A percentile compares a stretch with the other conserved stretches of the same genome.
Conservation (phyloP, 2,329 filamentous ascomycete species). For the Fusarium citri region DNA sequence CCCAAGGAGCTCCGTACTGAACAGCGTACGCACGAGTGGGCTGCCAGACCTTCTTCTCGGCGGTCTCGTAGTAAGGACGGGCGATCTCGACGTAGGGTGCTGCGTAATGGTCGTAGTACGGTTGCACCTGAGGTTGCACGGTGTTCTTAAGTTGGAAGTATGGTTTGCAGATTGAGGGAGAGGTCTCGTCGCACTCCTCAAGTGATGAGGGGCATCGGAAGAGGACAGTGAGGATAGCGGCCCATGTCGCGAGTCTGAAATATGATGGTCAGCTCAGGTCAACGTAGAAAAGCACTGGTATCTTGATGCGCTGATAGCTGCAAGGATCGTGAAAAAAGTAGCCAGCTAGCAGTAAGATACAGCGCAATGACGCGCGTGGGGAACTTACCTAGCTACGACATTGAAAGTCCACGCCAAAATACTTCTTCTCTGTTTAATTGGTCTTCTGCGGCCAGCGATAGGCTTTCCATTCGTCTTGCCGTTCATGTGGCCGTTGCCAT, state of each 20-base stretch:
- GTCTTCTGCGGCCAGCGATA: constrained; percentile 36
- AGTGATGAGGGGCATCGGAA: constrained; percentile 83
- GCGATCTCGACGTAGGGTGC: constrained; percentile 83
- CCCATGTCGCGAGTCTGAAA: constrained; percentile 83
- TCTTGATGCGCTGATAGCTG: constrained; percentile 4
- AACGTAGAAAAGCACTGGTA: not conserved
- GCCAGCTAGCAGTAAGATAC: not conserved
- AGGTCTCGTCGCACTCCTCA: constrained; percentile 73
- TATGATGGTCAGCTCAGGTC: not conserved
- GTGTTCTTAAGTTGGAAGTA: constrained; percentile 76
- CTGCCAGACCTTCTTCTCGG: constrained; percentile 73
- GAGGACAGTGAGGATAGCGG: constrained; percentile 80
- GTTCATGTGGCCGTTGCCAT: constrained; percentile 56
- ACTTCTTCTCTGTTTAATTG: constrained; percentile 42
- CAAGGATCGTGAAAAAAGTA: constrained; percentile 17
- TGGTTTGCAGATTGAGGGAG: constrained; percentile 83
- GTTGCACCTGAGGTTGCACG: constrained; percentile 79
- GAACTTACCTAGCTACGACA: constrained; percentile 65
- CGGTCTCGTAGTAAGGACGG: constrained; percentile 77
- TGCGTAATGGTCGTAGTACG: constrained; percentile 87
- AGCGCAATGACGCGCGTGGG: constrained; percentile 10
- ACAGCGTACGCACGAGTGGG: constrained; percentile 76
- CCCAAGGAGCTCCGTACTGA: constrained; percentile 79
- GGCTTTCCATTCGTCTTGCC: constrained; percentile 48
- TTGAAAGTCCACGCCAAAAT: constrained; percentile 58